Evolutionary conservation across 2,329 filamentous ascomycete genomes (phyloP), one percentile per base, ranked within the genome.

Genomic region (Penicillium sp.): DNA sequence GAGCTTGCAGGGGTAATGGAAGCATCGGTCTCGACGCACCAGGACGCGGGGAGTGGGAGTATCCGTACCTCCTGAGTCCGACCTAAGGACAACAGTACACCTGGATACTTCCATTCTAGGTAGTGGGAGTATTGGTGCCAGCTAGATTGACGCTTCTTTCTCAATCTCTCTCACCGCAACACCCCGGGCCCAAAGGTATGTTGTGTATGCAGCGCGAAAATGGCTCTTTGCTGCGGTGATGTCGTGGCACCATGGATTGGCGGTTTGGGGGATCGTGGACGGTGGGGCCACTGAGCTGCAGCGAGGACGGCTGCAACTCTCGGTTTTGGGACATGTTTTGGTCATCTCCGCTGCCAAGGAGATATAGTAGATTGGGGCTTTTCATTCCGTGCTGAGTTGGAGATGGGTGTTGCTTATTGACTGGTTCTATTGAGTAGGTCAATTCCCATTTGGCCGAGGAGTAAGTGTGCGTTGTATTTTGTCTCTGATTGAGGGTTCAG

Each of bases 221-320:
- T 58, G 57, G 59, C 51, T 60, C 50, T 50, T 53, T 53, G 52
- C 56, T 58, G 58, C 56, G 55, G 53, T 58, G 61, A 60, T 67
- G 63, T 65, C 64, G 64, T 68, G 65, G 65, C 64, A 64, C 65
- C 64, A 67, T 40, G 65, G 52, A 57, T 52, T 43, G 36, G 42
- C n/a, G 41, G n/a, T 27, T 29, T 48, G 4, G 7, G 16, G 41
- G n/a, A 22, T 29, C 46, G 4, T 2, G 16, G 35, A 37, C 46
- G 35, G 55, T 42, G 54, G 52, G 54, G 55, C 50, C 53, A 46
- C 55, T 51, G 31, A 49, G 39, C 44, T 59, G 54, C 52, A 59
- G 50, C 39, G 53, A 48, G 35, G 22, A 46, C 31, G 41, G 47
- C 52, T 60, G 58, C 58, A 58, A 43, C 49, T 46, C 37, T 46